A percentile compares a stretch with the other conserved stretches of the same genome.
phyloP scores from a whole-genome alignment of 2,329 filamentous ascomycete species.

The Pseudodiploospora longispora region DNA sequence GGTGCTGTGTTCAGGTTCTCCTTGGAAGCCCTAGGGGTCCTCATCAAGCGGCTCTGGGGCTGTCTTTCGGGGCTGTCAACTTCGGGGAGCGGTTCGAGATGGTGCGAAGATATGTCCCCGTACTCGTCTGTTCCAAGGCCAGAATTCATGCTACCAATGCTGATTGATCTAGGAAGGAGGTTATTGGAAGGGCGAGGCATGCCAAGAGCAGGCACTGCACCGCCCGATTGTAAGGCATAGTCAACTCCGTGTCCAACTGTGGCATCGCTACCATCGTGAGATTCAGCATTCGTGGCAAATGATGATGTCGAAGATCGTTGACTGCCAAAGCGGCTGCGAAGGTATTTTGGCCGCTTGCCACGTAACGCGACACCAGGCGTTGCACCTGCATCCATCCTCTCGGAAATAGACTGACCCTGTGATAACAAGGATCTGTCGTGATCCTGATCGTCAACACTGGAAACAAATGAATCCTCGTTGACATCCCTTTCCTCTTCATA shows the following conservation, averaged over 20 bases:
- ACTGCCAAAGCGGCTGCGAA: constrained; percentile 49
- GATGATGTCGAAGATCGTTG: constrained; percentile 55
- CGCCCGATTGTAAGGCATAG: constrained; percentile 75
- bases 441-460: constrained; percentile 21
- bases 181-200: constrained; percentile 44
- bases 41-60: constrained; percentile 41
- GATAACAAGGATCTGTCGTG: constrained; percentile 19
- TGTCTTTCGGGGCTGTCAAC: constrained; percentile 33
- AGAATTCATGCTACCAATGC: constrained; percentile 83
- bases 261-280: constrained; percentile 59
- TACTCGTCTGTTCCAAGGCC: constrained; percentile 50
- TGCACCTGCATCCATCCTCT: constrained; percentile 34
- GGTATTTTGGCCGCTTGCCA: constrained; percentile 45
- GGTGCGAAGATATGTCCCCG: constrained; percentile 30
- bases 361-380: constrained; percentile 40
- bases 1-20: constrained; percentile 51
- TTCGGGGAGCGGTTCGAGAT: constrained; percentile 43
- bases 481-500: constrained; percentile 19
- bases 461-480: constrained; percentile 23
- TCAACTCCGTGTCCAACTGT: constrained; percentile 63
- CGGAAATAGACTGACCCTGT: constrained; percentile 23
- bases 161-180: constrained; percentile 65
- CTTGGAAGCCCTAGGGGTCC: constrained; percentile 60
- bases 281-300: constrained; percentile 45
- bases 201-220: constrained; percentile 54